phyloP scores from a whole-genome alignment of 2,329 filamentous ascomycete species.

The Ceratocystis colombiana region DNA sequence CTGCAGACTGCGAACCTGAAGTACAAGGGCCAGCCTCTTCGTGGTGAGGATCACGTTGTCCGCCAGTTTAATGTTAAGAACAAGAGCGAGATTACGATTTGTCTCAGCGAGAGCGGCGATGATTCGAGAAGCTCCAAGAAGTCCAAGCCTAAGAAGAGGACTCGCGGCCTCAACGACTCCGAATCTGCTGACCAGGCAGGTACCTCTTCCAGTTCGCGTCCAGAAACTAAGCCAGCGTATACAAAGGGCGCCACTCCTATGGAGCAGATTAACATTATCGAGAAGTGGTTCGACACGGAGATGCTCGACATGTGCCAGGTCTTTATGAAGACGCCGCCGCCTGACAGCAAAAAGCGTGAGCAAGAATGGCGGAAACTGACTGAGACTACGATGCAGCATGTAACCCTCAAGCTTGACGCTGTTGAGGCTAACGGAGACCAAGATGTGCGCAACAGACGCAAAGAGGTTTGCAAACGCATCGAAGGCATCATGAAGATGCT shows the following conservation, averaged over 20 bases:
- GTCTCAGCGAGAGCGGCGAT: constrained; percentile 7
- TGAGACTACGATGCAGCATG: constrained; percentile 66
- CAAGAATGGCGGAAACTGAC: constrained; percentile 67
- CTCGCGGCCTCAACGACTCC: constrained; percentile 29
- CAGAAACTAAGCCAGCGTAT: constrained; percentile 1
- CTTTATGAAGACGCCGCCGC: constrained; percentile 53
- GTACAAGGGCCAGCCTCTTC: constrained; percentile 50
- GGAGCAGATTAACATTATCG: constrained; percentile 58
- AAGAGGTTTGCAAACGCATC: constrained; percentile 61
- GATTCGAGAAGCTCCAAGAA: constrained; percentile 33
- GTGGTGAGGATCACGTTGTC: constrained; percentile 35
- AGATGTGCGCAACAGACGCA: constrained; percentile 55
- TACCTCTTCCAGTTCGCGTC: not conserved
- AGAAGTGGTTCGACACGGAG: constrained; percentile 51
- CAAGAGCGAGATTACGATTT: constrained; percentile 47
- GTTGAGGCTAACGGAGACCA: constrained; percentile 62
- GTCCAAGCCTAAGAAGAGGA: constrained; percentile 38
- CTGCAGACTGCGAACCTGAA: constrained; percentile 55
- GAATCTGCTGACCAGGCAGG: constrained; percentile 7
- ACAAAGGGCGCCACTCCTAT: constrained; percentile 32
- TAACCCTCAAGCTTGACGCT: constrained; percentile 65
- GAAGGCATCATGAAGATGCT: constrained; percentile 56
- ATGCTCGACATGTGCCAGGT: constrained; percentile 55
- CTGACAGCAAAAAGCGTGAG: constrained; percentile 54
- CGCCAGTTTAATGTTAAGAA: constrained; percentile 54